Conservation (phyloP, 1,284 basidiomycete genomes). For the Porogramme epimiltina region DNA sequence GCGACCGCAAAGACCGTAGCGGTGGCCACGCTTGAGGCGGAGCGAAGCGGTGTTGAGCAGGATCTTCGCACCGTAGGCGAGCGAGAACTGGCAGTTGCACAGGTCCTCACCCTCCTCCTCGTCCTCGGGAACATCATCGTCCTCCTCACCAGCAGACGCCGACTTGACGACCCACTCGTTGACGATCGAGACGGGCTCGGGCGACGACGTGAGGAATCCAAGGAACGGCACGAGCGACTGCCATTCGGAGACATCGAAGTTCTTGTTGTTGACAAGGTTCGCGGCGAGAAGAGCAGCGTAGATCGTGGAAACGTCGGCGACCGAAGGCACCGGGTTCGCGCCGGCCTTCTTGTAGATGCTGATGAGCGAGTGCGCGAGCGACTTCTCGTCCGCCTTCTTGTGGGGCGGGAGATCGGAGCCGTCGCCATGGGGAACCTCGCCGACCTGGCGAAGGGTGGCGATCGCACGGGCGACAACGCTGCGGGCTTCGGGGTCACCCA, state of each 20-base stretch:
- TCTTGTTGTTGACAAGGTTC: constrained; percentile 87
- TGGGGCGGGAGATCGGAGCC: constrained; percentile 88
- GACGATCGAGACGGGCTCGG: constrained; percentile 70
- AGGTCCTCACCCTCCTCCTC: constrained; percentile 98
- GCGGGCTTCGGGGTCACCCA: constrained; percentile 96
- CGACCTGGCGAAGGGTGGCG: constrained; percentile 90
- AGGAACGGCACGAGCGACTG: constrained; percentile 82
- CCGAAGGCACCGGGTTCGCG: constrained; percentile 51
- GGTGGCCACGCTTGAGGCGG: constrained; percentile 97
- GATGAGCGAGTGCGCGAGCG: constrained; percentile 67
- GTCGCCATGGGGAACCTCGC: constrained; percentile 84
- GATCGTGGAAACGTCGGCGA: constrained; percentile 60
- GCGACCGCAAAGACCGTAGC: constrained; percentile 97
- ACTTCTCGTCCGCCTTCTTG: constrained; percentile 71
- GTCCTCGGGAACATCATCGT: constrained; percentile 75
- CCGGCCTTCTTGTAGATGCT: constrained; percentile 86
- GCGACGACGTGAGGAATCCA: constrained; percentile 63
- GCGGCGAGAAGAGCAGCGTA: constrained; percentile 84
- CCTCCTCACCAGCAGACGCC: constrained; percentile 77
- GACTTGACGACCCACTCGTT: constrained; percentile 90
- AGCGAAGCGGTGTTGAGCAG: constrained; percentile 94
- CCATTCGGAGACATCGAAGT: constrained; percentile 91
- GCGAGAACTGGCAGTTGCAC: constrained; percentile 97
- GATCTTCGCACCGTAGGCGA: constrained; percentile 99
- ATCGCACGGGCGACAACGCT: constrained; percentile 88